Percentiles rank a stretch among this genome's conserved stretches.
Evolutionary conservation across 192 early-diverging fungal genomes (phyloP).

Genomic region (Lobosporangium transversale): DNA sequence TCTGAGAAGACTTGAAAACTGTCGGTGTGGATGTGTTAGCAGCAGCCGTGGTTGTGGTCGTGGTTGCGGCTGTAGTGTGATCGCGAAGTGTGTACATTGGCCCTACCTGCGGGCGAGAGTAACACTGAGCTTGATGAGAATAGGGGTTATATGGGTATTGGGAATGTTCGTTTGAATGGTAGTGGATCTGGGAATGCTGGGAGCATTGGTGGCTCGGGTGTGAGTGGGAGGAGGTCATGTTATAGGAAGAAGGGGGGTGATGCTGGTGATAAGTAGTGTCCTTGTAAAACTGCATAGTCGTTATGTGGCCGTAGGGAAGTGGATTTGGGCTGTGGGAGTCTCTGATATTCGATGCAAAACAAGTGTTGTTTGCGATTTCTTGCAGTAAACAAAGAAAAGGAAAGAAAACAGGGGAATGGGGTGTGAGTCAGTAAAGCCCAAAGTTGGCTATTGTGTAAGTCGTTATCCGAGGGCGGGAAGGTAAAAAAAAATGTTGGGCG

Average conservation of each 20-base stretch:
- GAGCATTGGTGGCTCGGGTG: neutral
- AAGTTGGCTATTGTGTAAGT: neutral
- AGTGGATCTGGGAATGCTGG: constrained; percentile 8
- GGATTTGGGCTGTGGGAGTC: constrained; percentile 1
- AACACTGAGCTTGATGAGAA: constrained; percentile 3
- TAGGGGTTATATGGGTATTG: constrained; percentile 45
- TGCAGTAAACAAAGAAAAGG: neutral
- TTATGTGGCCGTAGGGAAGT: neutral
- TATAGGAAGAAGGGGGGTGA: constrained; percentile 5
- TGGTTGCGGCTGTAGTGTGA: neutral
- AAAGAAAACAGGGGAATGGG: neutral
- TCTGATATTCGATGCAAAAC: neutral
- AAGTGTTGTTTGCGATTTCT: neutral
- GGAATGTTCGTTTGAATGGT: neutral
- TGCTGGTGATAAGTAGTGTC: constrained; percentile 3
- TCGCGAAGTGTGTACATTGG: constrained; percentile 36
- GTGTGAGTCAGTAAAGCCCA: neutral
- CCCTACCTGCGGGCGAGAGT: neutral
- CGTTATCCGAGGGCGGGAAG: neutral
- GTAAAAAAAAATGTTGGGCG: neutral
- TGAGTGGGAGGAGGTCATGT: neutral
- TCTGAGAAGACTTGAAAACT: neutral
- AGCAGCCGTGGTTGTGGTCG: neutral
- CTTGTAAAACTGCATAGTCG: constrained; percentile 26
- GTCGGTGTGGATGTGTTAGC: constrained; percentile 1